Percentiles rank a stretch among this genome's conserved stretches.
Evolutionary conservation across 345 rosid species (phyloP).

Genomic region (Syzygium jambos): DNA sequence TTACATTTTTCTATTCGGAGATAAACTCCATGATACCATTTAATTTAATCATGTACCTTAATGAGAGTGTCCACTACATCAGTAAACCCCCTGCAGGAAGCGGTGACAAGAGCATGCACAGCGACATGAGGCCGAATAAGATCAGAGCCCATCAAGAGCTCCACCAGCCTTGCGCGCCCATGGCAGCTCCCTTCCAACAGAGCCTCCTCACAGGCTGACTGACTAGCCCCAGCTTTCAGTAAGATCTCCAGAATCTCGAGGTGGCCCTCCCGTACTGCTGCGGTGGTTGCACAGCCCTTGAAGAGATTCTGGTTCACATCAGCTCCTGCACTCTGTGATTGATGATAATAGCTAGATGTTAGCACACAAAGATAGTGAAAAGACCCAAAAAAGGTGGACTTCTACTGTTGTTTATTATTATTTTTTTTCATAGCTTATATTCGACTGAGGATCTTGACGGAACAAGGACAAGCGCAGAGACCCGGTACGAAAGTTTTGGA

Average conservation of each 20-base stretch:
- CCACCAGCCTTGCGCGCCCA: slow-evolving; percentile 58
- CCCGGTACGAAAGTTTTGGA: slow-evolving; percentile 8
- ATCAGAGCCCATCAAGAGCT: slow-evolving; percentile 82
- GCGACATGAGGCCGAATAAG: slow-evolving; percentile 77
- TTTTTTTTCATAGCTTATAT: not conserved
- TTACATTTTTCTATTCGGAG: not conserved
- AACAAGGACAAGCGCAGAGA: slow-evolving; percentile 4
- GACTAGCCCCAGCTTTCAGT: slow-evolving; percentile 86
- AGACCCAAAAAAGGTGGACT: not conserved
- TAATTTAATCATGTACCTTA: slow-evolving; percentile 18
- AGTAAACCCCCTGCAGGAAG: slow-evolving; percentile 78
- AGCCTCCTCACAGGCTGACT: slow-evolving; percentile 95
- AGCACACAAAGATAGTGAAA: slow-evolving; percentile 4
- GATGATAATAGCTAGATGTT: slow-evolving; percentile 6
- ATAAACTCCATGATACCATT: not conserved
- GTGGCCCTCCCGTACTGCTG: slow-evolving; percentile 87
- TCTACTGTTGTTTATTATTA: not conserved
- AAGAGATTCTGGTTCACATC: slow-evolving; percentile 92
- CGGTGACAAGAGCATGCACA: slow-evolving; percentile 80
- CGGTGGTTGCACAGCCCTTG: slow-evolving; percentile 87
- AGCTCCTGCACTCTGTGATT: slow-evolving; percentile 74
- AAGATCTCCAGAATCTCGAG: slow-evolving; percentile 76
- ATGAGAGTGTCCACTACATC: slow-evolving; percentile 64
- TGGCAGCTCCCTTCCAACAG: slow-evolving; percentile 76
- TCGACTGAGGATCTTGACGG: not conserved